Conservation (phyloP, 2,329 filamentous ascomycete species). For the Mycocentrospora acerina region DNA sequence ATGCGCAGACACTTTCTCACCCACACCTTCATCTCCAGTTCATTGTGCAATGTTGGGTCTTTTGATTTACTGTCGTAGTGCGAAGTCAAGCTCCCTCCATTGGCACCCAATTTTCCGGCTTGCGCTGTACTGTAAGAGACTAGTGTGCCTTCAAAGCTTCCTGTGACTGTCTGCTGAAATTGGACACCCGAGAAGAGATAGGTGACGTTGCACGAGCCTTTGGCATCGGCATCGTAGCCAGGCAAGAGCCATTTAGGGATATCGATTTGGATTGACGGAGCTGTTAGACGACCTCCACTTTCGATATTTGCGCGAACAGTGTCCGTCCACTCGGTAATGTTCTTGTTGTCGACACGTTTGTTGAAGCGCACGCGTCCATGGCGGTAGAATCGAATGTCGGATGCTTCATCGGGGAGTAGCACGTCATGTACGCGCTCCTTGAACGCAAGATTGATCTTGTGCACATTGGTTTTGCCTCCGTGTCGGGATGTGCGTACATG, state of each 20-base stretch:
- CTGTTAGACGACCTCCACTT: slow-evolving; percentile 30
- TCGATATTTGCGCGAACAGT: slow-evolving; percentile 25
- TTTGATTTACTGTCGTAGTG: slow-evolving; percentile 3
- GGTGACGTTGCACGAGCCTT: slow-evolving; percentile 13
- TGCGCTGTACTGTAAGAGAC: slow-evolving; percentile 25
- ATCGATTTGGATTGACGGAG: slow-evolving; percentile 26
- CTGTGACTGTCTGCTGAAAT: slow-evolving; percentile 27
- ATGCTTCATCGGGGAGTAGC: slow-evolving; percentile 30
- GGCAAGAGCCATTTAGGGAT: slow-evolving; percentile 35
- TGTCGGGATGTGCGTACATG: slow-evolving; percentile 19
- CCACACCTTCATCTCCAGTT: slow-evolving; percentile 13
- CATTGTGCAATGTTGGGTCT: background rate
- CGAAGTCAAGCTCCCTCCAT: slow-evolving; percentile 20
- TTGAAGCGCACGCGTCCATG: slow-evolving; percentile 17
- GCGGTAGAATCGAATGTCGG: slow-evolving; percentile 31
- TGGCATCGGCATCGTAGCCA: slow-evolving; percentile 10
- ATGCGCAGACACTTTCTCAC: slow-evolving; percentile 19
- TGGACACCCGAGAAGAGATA: slow-evolving; percentile 35
- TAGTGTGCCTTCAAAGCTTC: slow-evolving; percentile 9
- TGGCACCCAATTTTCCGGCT: slow-evolving; percentile 31
- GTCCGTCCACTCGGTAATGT: slow-evolving; percentile 19
- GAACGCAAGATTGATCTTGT: slow-evolving; percentile 23
- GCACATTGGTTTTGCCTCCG: slow-evolving; percentile 14
- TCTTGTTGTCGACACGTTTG: slow-evolving; percentile 8
- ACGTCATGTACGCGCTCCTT: slow-evolving; percentile 28